These are phyloP conservation scores for Sporothrix curviconia DNA, from an alignment of 2,329 filamentous ascomycete species.

Conservation along the genomic window DNA sequence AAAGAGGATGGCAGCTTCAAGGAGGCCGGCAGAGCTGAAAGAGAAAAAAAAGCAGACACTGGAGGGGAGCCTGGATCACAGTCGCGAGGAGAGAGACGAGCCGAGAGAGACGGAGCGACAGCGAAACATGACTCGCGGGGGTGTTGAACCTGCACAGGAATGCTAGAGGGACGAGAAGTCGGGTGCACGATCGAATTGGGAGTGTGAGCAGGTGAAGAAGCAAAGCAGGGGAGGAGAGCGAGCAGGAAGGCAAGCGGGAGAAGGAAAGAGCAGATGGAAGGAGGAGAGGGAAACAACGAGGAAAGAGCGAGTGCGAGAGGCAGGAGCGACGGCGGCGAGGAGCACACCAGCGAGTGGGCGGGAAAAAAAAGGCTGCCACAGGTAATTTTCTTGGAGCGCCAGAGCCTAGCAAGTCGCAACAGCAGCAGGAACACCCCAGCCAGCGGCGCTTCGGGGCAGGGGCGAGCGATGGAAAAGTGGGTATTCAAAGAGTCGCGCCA, in stretches of 20 bases:
- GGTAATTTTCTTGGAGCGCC: slow-evolving; percentile 9
- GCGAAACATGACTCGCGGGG: slow-evolving; percentile 14
- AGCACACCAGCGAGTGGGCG: neutral
- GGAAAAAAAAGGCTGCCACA: neutral
- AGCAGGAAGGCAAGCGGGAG: neutral
- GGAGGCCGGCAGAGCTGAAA: neutral
- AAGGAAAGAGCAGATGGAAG: neutral
- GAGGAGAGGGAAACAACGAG: neutral
- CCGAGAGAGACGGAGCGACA: slow-evolving; percentile 3
- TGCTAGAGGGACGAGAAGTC: neutral
- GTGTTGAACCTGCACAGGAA: neutral
- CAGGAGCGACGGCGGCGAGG: neutral
- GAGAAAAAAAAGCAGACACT: neutral
- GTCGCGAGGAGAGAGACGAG: slow-evolving; percentile 10
- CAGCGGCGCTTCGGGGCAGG: slow-evolving; percentile 16
- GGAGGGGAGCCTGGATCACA: slow-evolving; percentile 8
- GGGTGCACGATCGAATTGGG: neutral
- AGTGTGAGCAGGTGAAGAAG: neutral
- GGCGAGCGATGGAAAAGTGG: slow-evolving; percentile 15
- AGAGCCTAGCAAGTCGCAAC: neutral
- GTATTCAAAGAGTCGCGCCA: slow-evolving; percentile 4
- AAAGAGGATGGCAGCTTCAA: too few species aligned
- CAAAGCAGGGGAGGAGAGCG: neutral
- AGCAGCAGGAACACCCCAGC: neutral
- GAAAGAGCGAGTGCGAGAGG: neutral